Evolutionary conservation across 768 basidiomycete species (phyloP), one percentile per base, ranked within the genome.

Genomic region (Tricholoma matsutake): DNA sequence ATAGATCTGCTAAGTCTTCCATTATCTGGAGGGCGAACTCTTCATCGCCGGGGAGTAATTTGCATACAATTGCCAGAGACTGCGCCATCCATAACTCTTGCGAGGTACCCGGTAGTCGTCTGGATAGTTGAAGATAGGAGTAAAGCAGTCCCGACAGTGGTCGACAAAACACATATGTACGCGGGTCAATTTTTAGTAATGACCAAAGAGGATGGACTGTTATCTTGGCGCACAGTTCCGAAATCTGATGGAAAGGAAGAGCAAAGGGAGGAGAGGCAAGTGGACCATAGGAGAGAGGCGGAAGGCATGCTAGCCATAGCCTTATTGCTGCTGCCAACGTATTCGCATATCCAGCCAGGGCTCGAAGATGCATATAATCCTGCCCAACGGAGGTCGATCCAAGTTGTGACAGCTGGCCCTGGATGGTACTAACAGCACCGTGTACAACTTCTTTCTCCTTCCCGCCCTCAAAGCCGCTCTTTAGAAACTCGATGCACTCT

Each of bases 31-130:
- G 64, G 0, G 83, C 87, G 35, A 75, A 68, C 1, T 82, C 82
- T 69, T 96, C 94, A 63, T 96, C 90, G 11, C 94, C 93, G 0
- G 89, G 90, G 11, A 86, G 75, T 22, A 88, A 75, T 34, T 81
- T 74, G 13, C 73, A 64, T 0, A 91, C 65, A 51, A 90, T 80
- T 0, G 82, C 74, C 34, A 88, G 79, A 2, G 85, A 83, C 63
- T 89, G 88, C 0, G 85, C 84, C 39, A 88, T 74, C 89, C 90
- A 91, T 18, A 86, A 68, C 57, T 85, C 80, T 29, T 79, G 74
- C 4, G 82, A 73, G n/a, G 80, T 80, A 20, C 73, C 80, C 5
- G 89, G 87, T 11, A 86, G 76, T 11, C 77, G 71, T 28, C 79
- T 77, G 2, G 86, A 89, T n/a, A 91, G 73, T 2, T 74, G 75